Evolutionary conservation across 352 stramenopile genomes (phyloP).

Genomic region (Phytopythium kandeliae): DNA sequence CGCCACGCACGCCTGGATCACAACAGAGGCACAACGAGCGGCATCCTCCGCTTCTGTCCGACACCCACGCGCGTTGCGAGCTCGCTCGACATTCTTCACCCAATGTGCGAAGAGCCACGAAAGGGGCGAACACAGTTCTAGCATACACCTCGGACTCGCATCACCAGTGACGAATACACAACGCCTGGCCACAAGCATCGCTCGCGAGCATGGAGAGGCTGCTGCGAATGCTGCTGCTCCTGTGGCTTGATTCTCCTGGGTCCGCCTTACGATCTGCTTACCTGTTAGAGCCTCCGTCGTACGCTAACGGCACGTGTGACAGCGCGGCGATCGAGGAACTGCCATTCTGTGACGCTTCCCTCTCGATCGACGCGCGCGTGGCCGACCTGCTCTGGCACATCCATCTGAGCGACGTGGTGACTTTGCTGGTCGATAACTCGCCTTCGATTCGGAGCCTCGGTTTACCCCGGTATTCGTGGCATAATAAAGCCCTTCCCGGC

Average conservation of each 20-base stretch:
- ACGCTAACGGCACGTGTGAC: conserved; percentile 48
- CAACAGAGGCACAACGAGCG: no score
- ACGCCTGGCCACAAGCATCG: background rate
- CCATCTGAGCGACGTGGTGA: conserved; percentile 59
- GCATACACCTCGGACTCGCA: no score
- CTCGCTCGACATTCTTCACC: no score
- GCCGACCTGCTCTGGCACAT: conserved; percentile 62
- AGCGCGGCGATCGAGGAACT: conserved; percentile 28
- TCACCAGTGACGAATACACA: no score
- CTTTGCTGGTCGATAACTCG: conserved; percentile 63
- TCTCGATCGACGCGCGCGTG: conserved; percentile 51
- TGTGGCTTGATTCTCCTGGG: no score
- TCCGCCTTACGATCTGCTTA: no score
- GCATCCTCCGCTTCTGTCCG: no score
- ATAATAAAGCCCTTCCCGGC: conserved; percentile 88
- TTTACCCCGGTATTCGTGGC: conserved; percentile 82
- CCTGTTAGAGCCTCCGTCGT: conserved; percentile 7
- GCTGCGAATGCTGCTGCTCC: background rate
- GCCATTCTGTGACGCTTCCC: conserved; percentile 63
- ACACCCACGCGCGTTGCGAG: no score
- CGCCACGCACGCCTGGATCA: no score
- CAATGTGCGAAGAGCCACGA: no score
- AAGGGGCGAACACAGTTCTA: no score
- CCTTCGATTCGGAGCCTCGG: conserved; percentile 16
- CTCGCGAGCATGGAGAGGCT: no score